Evolutionary conservation across 1,284 basidiomycete genomes (phyloP).

Genomic region (Boletus semigastroideus): DNA sequence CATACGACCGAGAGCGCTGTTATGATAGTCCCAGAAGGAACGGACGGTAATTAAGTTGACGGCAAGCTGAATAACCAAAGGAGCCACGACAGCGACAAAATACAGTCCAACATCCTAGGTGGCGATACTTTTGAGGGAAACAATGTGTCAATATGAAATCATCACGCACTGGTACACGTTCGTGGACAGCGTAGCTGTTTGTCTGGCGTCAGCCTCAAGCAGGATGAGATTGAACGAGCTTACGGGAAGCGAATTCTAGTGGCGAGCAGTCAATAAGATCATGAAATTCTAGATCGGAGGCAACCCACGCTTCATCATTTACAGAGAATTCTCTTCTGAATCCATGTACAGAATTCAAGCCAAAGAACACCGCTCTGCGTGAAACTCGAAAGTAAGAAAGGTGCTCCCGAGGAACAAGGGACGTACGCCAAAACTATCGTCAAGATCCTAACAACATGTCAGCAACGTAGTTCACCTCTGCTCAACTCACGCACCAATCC

Average conservation of each 20-base stretch:
- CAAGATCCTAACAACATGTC: conserved; percentile 51
- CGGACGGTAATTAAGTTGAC: conserved; percentile 72
- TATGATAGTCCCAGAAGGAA: conserved; percentile 89
- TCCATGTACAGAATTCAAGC: conserved; percentile 72
- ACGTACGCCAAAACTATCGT: conserved; percentile 70
- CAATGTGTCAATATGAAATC: not conserved
- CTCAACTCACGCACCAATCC: conserved; percentile 56
- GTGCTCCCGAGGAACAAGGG: not conserved
- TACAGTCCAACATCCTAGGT: conserved; percentile 56
- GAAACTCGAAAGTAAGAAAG: conserved; percentile 3
- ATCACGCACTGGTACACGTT: conserved; percentile 76
- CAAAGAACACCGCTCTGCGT: conserved; percentile 63
- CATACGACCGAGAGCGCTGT: conserved; percentile 73
- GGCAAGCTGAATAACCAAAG: conserved; percentile 64
- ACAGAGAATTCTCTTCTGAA: conserved; percentile 86
- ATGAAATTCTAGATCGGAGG: not conserved
- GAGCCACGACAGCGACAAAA: conserved; percentile 68
- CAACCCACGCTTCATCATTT: conserved; percentile 68
- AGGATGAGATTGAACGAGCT: conserved; percentile 29
- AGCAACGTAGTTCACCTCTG: not conserved
- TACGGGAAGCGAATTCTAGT: conserved; percentile 56
- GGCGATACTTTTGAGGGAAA: not conserved
- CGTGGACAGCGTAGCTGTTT: conserved; percentile 75
- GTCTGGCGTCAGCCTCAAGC: conserved; percentile 28
- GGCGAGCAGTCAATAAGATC: not conserved